Evolutionary conservation across 805 yeast species (phyloP).

Genomic region (Saturnispora ahearnii): DNA sequence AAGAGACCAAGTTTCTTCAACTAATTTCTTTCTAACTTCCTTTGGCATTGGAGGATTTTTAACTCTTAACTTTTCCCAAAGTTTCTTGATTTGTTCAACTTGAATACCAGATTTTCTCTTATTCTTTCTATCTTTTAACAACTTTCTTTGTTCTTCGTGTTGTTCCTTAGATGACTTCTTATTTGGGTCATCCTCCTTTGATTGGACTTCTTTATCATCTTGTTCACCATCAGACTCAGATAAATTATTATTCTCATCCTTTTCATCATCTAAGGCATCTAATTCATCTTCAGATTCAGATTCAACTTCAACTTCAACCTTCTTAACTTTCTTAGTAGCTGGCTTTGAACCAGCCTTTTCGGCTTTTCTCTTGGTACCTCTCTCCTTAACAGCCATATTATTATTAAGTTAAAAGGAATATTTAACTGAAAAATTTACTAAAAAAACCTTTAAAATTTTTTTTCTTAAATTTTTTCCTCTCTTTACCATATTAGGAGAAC

Average conservation of each 20-base stretch:
- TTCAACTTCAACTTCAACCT: conserved; percentile 16
- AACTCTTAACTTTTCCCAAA: conserved; percentile 90
- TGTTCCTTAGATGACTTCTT: conserved; percentile 51
- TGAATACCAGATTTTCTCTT: conserved; percentile 80
- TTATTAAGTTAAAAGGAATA: neutral
- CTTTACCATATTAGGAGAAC: neutral
- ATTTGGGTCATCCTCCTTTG: conserved; percentile 20
- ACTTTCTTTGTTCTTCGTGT: conserved; percentile 75
- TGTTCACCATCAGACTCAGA: conserved; percentile 25
- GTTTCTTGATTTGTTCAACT: conserved; percentile 71
- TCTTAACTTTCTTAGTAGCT: conserved; percentile 21
- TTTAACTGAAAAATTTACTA: neutral
- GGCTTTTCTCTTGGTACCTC: conserved; percentile 17
- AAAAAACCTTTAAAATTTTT: conserved; percentile 1
- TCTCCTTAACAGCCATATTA: conserved; percentile 16
- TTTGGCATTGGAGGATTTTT: conserved; percentile 75
- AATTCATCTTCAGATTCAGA: conserved; percentile 21
- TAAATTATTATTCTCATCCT: conserved; percentile 23
- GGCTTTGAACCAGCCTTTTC: conserved; percentile 9
- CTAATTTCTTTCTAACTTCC: conserved; percentile 63
- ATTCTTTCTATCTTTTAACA: conserved; percentile 74
- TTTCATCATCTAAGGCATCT: conserved; percentile 21
- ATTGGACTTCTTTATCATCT: conserved; percentile 19
- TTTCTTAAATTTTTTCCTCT: conserved; percentile 1
- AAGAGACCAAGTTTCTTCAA: conserved; percentile 78